Evolutionary conservation across 345 rosid genomes (phyloP).

Genomic region (Populus alba): DNA sequence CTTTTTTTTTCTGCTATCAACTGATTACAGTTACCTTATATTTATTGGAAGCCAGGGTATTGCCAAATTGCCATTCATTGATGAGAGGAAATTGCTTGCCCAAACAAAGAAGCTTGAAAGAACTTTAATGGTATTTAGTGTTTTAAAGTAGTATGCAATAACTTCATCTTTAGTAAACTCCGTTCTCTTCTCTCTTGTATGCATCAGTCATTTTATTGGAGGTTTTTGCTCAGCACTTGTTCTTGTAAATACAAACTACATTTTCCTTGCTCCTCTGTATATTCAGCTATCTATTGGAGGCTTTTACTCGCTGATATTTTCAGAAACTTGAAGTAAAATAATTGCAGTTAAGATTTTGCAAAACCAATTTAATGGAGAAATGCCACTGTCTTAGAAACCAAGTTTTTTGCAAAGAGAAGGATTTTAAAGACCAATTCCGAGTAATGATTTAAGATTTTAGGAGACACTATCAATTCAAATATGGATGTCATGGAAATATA

Average conservation of each 20-base stretch:
- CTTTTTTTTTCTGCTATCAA: not conserved
- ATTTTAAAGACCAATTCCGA: not conserved
- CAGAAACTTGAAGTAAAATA: not conserved
- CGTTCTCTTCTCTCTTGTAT: not conserved
- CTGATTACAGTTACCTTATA: constrained; percentile 8
- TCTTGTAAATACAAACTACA: not conserved
- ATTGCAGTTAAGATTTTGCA: not conserved
- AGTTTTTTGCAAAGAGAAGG: not conserved
- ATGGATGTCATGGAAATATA: not conserved
- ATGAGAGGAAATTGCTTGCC: constrained; percentile 66
- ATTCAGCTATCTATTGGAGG: not conserved
- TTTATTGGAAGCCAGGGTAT: constrained; percentile 61
- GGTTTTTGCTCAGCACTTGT: not conserved
- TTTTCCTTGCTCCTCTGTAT: not conserved
- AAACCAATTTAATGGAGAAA: not conserved
- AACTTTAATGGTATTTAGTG: constrained; percentile 64
- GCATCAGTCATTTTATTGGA: not conserved
- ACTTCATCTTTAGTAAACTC: not conserved
- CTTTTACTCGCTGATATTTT: not conserved
- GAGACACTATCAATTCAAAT: not conserved
- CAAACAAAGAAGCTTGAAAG: constrained; percentile 84
- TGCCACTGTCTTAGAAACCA: not conserved
- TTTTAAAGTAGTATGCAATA: constrained; percentile 1
- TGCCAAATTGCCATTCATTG: constrained; percentile 92
- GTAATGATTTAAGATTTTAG: not conserved